Conservation (phyloP, 2,329 filamentous ascomycete species). For the Macrophomina pseudophaseolina region DNA sequence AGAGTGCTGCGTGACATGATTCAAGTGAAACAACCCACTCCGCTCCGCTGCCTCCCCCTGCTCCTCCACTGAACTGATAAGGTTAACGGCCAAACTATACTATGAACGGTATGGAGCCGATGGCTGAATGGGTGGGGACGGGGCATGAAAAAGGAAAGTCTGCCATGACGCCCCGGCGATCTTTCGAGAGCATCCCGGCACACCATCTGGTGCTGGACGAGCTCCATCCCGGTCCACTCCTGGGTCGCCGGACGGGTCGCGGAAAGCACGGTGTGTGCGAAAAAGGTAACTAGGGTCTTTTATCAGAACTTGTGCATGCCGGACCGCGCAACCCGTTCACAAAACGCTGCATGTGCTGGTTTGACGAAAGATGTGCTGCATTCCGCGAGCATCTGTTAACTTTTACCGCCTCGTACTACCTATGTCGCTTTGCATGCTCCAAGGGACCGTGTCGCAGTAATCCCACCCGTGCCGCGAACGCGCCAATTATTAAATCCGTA, state of each 20-base stretch:
- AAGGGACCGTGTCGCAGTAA: constrained; percentile 9
- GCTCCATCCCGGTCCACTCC: constrained; percentile 6
- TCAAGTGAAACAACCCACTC: constrained; percentile 17
- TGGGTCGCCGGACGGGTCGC: constrained; percentile 1
- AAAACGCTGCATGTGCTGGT: not conserved
- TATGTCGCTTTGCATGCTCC: not conserved
- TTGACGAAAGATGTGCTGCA: constrained; percentile 4
- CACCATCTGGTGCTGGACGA: not conserved
- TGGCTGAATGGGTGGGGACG: constrained; percentile 7
- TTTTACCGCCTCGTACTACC: not conserved
- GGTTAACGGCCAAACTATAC: constrained; percentile 18
- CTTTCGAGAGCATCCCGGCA: not conserved
- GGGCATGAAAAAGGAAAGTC: constrained; percentile 18
- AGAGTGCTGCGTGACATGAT: constrained; percentile 13
- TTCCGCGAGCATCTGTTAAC: not conserved
- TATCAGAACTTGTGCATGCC: not conserved
- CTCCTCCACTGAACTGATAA: constrained; percentile 22
- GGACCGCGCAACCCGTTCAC: not conserved
- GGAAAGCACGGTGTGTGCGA: constrained; percentile 5
- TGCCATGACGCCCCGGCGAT: constrained; percentile 13
- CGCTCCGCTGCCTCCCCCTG: constrained; percentile 15
- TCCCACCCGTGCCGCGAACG: constrained; percentile 6
- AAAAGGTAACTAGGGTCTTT: constrained; percentile 10
- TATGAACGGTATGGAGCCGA: not conserved
- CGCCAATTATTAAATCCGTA: constrained; percentile 1